Base-by-base conservation (phyloP, 129 eudicot genomes). In the Flaveria linearis region DNA sequence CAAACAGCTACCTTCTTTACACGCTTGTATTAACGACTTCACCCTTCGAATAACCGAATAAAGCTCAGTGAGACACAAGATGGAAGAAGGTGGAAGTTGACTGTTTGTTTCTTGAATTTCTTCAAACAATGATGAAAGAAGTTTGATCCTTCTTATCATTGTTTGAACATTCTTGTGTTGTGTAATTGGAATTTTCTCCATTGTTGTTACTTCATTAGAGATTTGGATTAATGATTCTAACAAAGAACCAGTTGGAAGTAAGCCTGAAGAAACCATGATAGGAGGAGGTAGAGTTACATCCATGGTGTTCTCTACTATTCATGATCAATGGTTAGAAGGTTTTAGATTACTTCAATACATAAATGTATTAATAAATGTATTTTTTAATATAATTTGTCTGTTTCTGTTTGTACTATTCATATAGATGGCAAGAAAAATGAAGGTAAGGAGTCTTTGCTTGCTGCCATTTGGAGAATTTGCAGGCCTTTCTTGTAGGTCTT, bases 381-480 rank as follows among this genome's bases (percentile, higher is more conserved):
- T 57, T 15, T 79, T 68, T 78, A 75, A 74, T 51, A 28, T 78
- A 84, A 53, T 77, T 78, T 80, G 90, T 79, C 84, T 74, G 47
- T 36, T 81, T 85, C 81, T 82, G 79, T 80, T 84, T 82, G 93
- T 76, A 76, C 64, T 78, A 56, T 87, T 78, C 36, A 43, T 46
- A 81, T 78, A 80, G 85, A 74, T 72, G 84, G 73, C 83, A 78
- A 65, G 58, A 77, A 78, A 76, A 73, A 71, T 68, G 81, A 68
- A 71, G 73, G 51, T 47, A 63, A 8, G 72, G 71, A 80, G 82
- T 86, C 86, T 67, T 60, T 57, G 57, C 68, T 14, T 72, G 86
- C 88, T 84, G 93, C 93, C 96, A 90, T 72, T 88, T 90, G 96
- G 96, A 88, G 89, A 83, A 43, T 80, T 64, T 50, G 80, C 84